A percentile compares a stretch with the other conserved stretches of the same genome.
Conservation (phyloP, 1,139 yeast genomes). For the Pichia sp. region DNA sequence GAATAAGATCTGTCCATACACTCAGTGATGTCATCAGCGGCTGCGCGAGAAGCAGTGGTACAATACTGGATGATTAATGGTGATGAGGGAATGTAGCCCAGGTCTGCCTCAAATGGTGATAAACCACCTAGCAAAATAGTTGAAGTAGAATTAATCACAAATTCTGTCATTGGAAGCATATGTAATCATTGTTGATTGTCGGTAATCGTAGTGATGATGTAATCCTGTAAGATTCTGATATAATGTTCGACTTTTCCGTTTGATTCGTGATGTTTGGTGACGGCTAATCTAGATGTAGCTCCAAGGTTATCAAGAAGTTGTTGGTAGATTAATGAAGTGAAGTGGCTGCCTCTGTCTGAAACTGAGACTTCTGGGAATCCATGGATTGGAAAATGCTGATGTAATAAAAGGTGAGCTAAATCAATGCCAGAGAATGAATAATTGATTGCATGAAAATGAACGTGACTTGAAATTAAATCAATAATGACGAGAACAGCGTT, state of each 20-base stretch:
- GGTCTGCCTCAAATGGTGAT: neutral
- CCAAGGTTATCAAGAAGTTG: neutral
- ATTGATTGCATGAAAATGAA: neutral
- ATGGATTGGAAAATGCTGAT: neutral
- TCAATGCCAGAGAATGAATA: neutral
- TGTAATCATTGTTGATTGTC: neutral
- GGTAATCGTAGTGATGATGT: neutral
- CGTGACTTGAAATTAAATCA: neutral
- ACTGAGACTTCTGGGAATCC: neutral
- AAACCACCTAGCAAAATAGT: neutral
- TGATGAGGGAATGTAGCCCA: neutral
- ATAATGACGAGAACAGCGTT: neutral
- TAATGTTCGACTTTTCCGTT: neutral
- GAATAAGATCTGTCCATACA: neutral
- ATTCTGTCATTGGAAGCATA: neutral
- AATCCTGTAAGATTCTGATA: neutral
- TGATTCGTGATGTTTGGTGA: neutral
- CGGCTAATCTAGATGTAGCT: neutral
- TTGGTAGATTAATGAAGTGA: neutral
- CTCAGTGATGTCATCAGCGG: neutral
- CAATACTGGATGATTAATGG: neutral
- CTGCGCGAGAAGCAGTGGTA: too few species aligned
- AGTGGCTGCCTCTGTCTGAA: neutral
- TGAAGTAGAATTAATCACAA: neutral
- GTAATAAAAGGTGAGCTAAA: neutral